Conservation (phyloP, 805 yeast genomes). For the Zygoascus tannicola region DNA sequence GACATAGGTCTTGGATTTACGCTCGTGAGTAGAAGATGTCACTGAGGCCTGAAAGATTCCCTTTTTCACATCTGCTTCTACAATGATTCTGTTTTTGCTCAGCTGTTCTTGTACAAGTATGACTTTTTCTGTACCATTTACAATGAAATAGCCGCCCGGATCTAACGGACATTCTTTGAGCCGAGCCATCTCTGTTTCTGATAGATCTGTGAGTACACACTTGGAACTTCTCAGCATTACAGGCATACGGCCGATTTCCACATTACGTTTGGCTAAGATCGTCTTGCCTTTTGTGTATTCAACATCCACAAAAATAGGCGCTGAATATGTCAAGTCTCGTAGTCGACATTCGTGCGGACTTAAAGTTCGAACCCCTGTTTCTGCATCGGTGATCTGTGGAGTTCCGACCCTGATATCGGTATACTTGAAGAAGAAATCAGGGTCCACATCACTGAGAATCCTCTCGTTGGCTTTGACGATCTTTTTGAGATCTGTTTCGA, state of each 20-base stretch:
- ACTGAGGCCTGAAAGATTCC: conserved; percentile 94
- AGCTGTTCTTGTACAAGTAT: conserved; percentile 94
- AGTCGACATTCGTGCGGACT: conserved; percentile 90
- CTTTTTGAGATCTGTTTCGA: conserved; percentile 85
- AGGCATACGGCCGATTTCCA: conserved; percentile 98
- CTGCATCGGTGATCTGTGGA: conserved; percentile 32
- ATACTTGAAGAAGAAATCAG: conserved; percentile 89
- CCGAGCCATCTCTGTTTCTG: conserved; percentile 76
- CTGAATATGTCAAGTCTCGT: conserved; percentile 88
- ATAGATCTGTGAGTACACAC: conserved; percentile 73
- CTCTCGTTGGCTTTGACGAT: conserved; percentile 85
- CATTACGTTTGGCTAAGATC: conserved; percentile 78
- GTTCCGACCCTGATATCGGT: conserved; percentile 84
- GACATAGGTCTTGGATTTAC: conserved; percentile 95
- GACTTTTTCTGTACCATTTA: conserved; percentile 96
- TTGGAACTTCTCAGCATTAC: conserved; percentile 91
- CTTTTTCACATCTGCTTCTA: conserved; percentile 94
- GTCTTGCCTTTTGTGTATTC: conserved; percentile 94
- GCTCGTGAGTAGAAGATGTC: conserved; percentile 94
- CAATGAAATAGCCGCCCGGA: conserved; percentile 98
- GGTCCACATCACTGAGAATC: conserved; percentile 90
- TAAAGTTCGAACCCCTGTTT: conserved; percentile 25
- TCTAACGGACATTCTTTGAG: conserved; percentile 93
- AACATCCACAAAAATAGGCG: conserved; percentile 93
- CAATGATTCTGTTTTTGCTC: conserved; percentile 93